Evolutionary conservation across 257 asterid genomes (phyloP).

Genomic region (Solanum phureja): DNA sequence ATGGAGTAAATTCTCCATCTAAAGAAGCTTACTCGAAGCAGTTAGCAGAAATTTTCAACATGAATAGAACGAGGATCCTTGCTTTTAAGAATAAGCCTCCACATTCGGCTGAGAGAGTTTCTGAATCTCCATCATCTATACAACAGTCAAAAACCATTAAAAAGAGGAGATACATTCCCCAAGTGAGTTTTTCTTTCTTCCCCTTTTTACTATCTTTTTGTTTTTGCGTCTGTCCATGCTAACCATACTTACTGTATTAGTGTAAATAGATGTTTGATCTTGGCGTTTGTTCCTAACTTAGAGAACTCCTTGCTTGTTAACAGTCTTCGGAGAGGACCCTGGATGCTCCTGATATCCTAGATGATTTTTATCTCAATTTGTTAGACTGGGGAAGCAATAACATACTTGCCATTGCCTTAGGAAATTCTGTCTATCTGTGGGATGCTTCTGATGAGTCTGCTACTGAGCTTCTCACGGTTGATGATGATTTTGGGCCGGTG

Average conservation of each 20-base stretch:
- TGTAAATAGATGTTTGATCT: background rate
- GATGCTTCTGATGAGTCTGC: conserved; percentile 64
- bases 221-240: background rate
- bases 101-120: conserved; percentile 40
- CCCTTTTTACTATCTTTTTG: background rate
- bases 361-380: conserved; percentile 80
- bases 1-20: conserved; percentile 48
- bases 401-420: conserved; percentile 81
- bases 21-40: conserved; percentile 73
- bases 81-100: conserved; percentile 93
- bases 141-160: conserved; percentile 46
- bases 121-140: conserved; percentile 27
- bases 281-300: background rate
- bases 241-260: background rate
- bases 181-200: conserved; percentile 30
- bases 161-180: conserved; percentile 73
- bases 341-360: conserved; percentile 86
- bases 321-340: conserved; percentile 89
- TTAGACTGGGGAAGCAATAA: conserved; percentile 91
- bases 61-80: conserved; percentile 72
- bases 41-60: conserved; percentile 77
- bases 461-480: conserved; percentile 66
- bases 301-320: background rate
- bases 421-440: conserved; percentile 74
- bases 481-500: conserved; percentile 76